A percentile compares a stretch with the other conserved stretches of the same genome.
Evolutionary conservation across 192 early-diverging fungal genomes (phyloP).

Genomic region (Podila minutissima): DNA sequence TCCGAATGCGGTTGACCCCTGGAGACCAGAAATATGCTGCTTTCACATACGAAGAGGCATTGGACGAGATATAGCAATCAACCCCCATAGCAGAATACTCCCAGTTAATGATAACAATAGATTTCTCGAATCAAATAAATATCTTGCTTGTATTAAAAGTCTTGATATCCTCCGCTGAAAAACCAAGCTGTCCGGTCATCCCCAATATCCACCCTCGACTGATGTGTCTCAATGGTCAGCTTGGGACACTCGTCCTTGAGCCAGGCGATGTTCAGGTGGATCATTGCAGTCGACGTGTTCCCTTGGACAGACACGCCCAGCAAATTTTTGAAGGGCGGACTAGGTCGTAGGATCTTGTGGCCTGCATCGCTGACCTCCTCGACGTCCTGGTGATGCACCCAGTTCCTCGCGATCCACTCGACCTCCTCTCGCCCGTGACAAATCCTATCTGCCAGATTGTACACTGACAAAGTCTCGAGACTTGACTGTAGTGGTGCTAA

Average conservation of each 20-base stretch:
- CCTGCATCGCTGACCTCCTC: not conserved
- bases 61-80: conserved; percentile 24
- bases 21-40: conserved; percentile 23
- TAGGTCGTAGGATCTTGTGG: not conserved
- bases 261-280: not conserved
- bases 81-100: too few species aligned
- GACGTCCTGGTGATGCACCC: not conserved
- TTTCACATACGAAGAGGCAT: conserved; percentile 31
- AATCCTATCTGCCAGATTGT: not conserved
- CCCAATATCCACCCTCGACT: not conserved
- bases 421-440: not conserved
- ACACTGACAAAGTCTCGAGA: not conserved
- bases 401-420: not conserved
- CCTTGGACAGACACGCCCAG: not conserved
- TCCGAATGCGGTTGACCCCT: conserved; percentile 42
- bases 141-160: not conserved
- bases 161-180: not conserved
- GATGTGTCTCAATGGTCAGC: not conserved
- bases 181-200: not conserved
- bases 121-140: too few species aligned
- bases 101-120: too few species aligned
- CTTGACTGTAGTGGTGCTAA: not conserved
- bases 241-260: not conserved
- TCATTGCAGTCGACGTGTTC: not conserved
- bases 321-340: not conserved